Base-by-base conservation (phyloP, 169 alveolate genomes). In the Eimeria maxima region DNA sequence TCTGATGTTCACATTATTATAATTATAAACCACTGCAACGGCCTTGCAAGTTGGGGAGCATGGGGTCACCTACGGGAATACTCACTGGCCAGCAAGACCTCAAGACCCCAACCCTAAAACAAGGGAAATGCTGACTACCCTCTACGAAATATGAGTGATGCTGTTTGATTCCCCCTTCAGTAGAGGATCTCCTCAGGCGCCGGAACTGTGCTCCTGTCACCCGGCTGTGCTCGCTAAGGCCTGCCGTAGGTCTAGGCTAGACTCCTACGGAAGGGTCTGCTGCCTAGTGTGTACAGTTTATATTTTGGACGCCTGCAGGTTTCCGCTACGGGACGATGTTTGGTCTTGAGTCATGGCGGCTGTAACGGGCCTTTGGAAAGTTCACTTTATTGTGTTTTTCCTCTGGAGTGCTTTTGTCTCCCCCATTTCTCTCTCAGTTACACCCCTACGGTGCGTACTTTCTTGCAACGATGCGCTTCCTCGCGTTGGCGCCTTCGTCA, bases 301-400 rank as follows among this genome's bases (percentile, higher is more conserved):
- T 11, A 20, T 5, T n/a, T 24, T 22, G 44, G 76, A n/a, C 57
- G 60, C 57, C 45, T 13, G 86, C 33, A 57, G n/a, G 86, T 6
- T 74, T 38, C 57, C 60, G 3, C 84, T 42, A 10, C 11, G 92
- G 44, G 76, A 84, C 67, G 76, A 84, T 45, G 92, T 24, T 29
- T 57, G 53, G 38, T 38, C 55, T 50, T 18, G 92, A 44, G 50
- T 24, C 57, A 84, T 84, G 92, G 78, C 50, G 76, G 92, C 92
- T 84, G 63, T 84, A 33, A 57, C 27, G 47, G n/a, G 76, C 92
- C 76, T 84, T 33, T 33, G 92, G 92, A 29, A 16, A 24, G 22
- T 84, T 42, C 44, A 57, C 16, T 6, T 55, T 42, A 45, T 44
- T 29, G 78, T 57, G 74, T 33, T 55, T 42, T 7, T 33, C 45